Percentiles rank a stretch among this genome's conserved stretches.
phyloP scores from a whole-genome alignment of 2,329 filamentous ascomycete genomes.

The Phaeosphaeria sp. region DNA sequence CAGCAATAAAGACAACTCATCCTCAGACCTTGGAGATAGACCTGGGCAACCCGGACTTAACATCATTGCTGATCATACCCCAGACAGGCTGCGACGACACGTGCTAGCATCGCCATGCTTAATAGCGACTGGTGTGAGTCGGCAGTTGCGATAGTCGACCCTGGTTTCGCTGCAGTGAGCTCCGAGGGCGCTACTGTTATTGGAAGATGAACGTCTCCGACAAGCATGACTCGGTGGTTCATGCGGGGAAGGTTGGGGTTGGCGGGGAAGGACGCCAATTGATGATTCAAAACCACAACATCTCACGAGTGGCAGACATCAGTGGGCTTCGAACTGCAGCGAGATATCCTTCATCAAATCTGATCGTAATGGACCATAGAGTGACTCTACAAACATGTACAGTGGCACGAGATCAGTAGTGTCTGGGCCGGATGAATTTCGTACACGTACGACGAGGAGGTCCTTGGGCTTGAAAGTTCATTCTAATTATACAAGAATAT shows the following conservation, averaged over 20 bases:
- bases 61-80: background rate
- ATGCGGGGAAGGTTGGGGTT: background rate
- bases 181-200: background rate
- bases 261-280: too few relatives aligned
- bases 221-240: background rate
- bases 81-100: background rate
- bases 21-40: background rate
- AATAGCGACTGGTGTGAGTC: background rate
- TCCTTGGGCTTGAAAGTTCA: background rate
- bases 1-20: background rate
- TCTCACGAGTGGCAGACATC: too few relatives aligned
- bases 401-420: too few relatives aligned
- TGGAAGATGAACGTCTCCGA: background rate
- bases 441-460: too few relatives aligned
- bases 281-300: too few relatives aligned
- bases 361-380: too few relatives aligned
- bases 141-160: background rate
- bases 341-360: too few relatives aligned
- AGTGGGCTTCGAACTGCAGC: too few relatives aligned
- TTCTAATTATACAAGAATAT: background rate
- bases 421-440: too few relatives aligned
- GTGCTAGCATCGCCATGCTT: background rate
- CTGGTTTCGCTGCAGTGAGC: background rate
- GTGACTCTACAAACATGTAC: too few relatives aligned
- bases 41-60: background rate